phyloP scores from a whole-genome alignment of 106 monocot genomes.

The Dactylorhiza incarnata region DNA sequence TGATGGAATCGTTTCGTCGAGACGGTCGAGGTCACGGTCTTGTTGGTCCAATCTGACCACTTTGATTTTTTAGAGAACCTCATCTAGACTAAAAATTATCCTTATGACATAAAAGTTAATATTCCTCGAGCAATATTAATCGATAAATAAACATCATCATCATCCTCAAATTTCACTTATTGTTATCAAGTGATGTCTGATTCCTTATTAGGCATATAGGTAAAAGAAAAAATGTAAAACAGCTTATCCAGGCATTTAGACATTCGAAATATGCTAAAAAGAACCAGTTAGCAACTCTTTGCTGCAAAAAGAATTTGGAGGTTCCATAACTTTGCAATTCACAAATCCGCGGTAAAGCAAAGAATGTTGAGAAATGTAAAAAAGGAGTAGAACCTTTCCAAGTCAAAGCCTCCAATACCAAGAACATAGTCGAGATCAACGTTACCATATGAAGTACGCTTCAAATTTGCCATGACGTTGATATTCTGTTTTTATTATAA shows the following conservation, averaged over 20 bases:
- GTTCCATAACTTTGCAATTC: background rate
- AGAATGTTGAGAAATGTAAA: background rate
- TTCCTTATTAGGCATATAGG: background rate
- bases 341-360: background rate
- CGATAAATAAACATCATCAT: background rate
- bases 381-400: slow-evolving; percentile 69
- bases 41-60: no score
- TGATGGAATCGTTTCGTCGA: no score
- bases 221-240: background rate
- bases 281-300: background rate
- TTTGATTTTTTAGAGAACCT: no score
- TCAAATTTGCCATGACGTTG: slow-evolving; percentile 86
- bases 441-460: slow-evolving; percentile 71
- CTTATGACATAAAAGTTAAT: background rate
- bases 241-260: background rate
- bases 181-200: background rate
- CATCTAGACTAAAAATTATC: background rate
- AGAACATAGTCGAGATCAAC: slow-evolving; percentile 99
- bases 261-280: background rate
- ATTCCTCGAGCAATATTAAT: background rate
- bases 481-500: slow-evolving; percentile 47
- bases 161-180: background rate
- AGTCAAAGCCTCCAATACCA: slow-evolving; percentile 97
- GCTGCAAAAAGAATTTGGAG: background rate
- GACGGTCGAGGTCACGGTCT: no score